A percentile compares a stretch with the other conserved stretches of the same genome.
Evolutionary conservation across 1,139 yeast genomes (phyloP).

Genomic region (Yamadazyma blattariae): DNA sequence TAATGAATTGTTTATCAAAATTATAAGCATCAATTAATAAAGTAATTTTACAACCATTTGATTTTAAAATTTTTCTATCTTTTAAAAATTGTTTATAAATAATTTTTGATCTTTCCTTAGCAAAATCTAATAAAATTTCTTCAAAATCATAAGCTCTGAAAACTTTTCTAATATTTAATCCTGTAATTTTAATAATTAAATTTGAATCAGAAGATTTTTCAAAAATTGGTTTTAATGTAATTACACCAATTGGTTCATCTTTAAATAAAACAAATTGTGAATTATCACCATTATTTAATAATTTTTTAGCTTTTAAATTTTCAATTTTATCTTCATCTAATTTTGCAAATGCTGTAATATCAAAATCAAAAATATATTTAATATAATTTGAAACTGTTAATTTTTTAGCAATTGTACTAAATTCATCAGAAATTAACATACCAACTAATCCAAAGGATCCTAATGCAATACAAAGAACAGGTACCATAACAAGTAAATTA

Average conservation of each 20-base stretch:
- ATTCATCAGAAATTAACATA: conserved; percentile 41
- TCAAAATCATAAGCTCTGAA: conserved; percentile 62
- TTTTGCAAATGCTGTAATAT: conserved; percentile 46
- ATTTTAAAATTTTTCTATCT: conserved; percentile 18
- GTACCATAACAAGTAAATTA: conserved; percentile 25
- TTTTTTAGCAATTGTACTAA: conserved; percentile 42
- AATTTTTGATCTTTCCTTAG: conserved; percentile 46
- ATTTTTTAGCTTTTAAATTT: conserved; percentile 25
- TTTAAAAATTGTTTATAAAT: conserved; percentile 31
- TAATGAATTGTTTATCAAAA: conserved; percentile 42
- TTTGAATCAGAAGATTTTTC: conserved; percentile 32
- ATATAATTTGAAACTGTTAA: conserved; percentile 31
- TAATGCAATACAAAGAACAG: conserved; percentile 17
- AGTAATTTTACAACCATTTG: conserved; percentile 33
- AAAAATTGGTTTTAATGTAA: conserved; percentile 40
- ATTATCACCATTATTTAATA: conserved; percentile 36
- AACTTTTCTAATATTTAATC: conserved; percentile 63
- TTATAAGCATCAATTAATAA: conserved; percentile 46
- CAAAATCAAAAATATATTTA: conserved; percentile 50
- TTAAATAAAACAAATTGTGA: conserved; percentile 59
- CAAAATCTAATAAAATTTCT: conserved; percentile 60
- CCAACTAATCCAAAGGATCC: conserved; percentile 18
- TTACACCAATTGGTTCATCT: conserved; percentile 64
- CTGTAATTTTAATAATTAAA: conserved; percentile 49
- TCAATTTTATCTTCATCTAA: conserved; percentile 19